Evolutionary conservation across 257 asterid genomes (phyloP).

Genomic region (Ilex asprella): DNA sequence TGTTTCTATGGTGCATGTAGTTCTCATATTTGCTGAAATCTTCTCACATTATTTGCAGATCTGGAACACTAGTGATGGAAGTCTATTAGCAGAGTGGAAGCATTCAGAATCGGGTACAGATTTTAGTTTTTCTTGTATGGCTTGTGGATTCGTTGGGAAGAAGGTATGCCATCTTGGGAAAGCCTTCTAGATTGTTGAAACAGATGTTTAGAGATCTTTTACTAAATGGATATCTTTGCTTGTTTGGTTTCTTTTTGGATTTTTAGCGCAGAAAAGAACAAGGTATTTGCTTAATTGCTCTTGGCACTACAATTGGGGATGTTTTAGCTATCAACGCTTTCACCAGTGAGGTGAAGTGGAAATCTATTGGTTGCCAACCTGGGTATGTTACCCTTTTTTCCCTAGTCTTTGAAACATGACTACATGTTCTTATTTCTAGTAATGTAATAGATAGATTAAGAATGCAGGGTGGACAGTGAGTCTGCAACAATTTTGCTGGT

Average conservation of each 20-base stretch:
- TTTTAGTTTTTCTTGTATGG: slow-evolving; percentile 18
- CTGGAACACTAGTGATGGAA: slow-evolving; percentile 28
- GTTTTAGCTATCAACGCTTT: slow-evolving; percentile 19
- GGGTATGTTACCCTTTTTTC: slow-evolving; percentile 14
- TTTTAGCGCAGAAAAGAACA: slow-evolving; percentile 23
- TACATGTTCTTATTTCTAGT: too few species aligned
- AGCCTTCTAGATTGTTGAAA: neutral
- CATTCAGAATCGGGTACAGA: slow-evolving; percentile 9
- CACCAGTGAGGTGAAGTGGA: slow-evolving; percentile 20
- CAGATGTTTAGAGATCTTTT: neutral
- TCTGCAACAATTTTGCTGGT: too few species aligned
- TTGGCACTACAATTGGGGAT: slow-evolving; percentile 23
- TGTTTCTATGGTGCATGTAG: slow-evolving; percentile 1
- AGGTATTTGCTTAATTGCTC: slow-evolving; percentile 22
- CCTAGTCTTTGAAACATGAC: neutral
- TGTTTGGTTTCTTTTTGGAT: slow-evolving; percentile 1
- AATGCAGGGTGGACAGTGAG: too few species aligned
- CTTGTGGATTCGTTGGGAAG: slow-evolving; percentile 19
- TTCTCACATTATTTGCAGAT: slow-evolving; percentile 16
- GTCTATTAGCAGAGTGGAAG: slow-evolving; percentile 23
- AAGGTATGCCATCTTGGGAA: slow-evolving; percentile 18
- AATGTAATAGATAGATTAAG: too few species aligned
- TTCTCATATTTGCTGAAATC: neutral
- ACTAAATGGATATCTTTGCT: neutral
- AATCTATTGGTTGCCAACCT: slow-evolving; percentile 17